A percentile compares a stretch with the other conserved stretches of the same genome.
These are phyloP conservation scores for Thermothelomyces thermophilus DNA, from an alignment of 2,329 filamentous ascomycete species.

Conservation along the genomic window DNA sequence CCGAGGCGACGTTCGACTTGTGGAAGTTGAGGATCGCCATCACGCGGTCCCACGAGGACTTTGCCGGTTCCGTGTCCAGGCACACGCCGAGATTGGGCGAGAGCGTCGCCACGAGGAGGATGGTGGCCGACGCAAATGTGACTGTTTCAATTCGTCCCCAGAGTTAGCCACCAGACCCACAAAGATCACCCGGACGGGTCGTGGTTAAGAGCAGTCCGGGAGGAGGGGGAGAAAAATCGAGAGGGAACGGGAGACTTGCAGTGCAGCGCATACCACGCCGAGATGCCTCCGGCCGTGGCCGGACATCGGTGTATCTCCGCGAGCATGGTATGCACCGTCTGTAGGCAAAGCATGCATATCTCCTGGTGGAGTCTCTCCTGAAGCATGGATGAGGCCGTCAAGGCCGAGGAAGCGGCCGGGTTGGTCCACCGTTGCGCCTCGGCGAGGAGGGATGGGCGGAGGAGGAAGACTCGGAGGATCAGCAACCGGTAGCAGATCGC, in stretches of 20 bases:
- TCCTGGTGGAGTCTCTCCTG: conserved; percentile 10
- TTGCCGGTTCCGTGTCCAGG: conserved; percentile 11
- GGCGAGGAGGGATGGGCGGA: conserved; percentile 16
- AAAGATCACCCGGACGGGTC: too few species aligned
- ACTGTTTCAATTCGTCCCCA: conserved; percentile 8
- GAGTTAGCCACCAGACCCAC: too few species aligned
- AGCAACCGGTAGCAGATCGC: conserved; percentile 7
- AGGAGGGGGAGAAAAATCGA: too few species aligned
- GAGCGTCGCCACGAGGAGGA: conserved; percentile 18
- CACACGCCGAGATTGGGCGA: conserved; percentile 13
- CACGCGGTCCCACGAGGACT: conserved; percentile 17
- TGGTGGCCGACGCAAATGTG: conserved; percentile 15
- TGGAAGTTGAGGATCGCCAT: conserved; percentile 17
- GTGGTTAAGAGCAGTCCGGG: too few species aligned
- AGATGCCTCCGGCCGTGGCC: background rate
- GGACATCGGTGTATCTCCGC: conserved; percentile 11
- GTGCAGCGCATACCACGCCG: conserved; percentile 19
- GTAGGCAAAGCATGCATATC: conserved; percentile 14
- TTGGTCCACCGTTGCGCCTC: conserved; percentile 14
- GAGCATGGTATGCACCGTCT: conserved; percentile 11
- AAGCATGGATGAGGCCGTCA: conserved; percentile 4
- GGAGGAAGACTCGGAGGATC: conserved; percentile 11
- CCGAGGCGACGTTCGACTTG: conserved; percentile 14
- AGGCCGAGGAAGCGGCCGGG: background rate
- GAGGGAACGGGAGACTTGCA: conserved; percentile 5